Evolutionary conservation across 805 yeast species (phyloP).

Genomic region (Metschnikowia henanensis): DNA sequence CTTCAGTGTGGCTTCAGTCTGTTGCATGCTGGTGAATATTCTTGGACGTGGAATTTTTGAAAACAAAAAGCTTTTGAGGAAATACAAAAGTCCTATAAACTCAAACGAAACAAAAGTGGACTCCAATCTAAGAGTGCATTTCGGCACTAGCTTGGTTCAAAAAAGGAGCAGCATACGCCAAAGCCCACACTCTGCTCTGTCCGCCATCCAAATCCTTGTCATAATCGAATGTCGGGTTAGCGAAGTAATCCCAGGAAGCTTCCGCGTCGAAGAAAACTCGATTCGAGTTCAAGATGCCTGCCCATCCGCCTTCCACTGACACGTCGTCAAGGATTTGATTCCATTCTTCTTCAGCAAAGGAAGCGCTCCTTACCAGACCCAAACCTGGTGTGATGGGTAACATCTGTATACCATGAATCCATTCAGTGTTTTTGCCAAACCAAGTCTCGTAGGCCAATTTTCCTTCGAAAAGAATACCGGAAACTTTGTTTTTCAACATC

Average conservation of each 20-base stretch:
- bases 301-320: slow-evolving; percentile 54
- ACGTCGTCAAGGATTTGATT: slow-evolving; percentile 13
- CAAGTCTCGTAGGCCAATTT: slow-evolving; percentile 72
- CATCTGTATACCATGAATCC: slow-evolving; percentile 80
- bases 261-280: slow-evolving; percentile 45
- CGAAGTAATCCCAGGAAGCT: slow-evolving; percentile 59
- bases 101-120: no score
- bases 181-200: slow-evolving; percentile 61
- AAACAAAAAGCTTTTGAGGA: no score
- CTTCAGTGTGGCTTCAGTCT: no score
- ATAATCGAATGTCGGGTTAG: slow-evolving; percentile 31
- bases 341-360: slow-evolving; percentile 36
- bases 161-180: slow-evolving; percentile 56
- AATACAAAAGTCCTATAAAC: no score
- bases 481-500: slow-evolving; percentile 56
- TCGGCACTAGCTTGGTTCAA: neutral
- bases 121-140: no score
- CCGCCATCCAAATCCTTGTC: slow-evolving; percentile 52
- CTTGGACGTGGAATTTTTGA: no score
- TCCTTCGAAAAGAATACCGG: slow-evolving; percentile 71
- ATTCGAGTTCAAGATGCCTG: slow-evolving; percentile 51
- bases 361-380: slow-evolving; percentile 52
- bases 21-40: no score
- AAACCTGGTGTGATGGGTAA: slow-evolving; percentile 69
- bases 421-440: slow-evolving; percentile 61